Base-by-base conservation (phyloP, 108 stramenopile species). In the Cyclotella atomus region DNA sequence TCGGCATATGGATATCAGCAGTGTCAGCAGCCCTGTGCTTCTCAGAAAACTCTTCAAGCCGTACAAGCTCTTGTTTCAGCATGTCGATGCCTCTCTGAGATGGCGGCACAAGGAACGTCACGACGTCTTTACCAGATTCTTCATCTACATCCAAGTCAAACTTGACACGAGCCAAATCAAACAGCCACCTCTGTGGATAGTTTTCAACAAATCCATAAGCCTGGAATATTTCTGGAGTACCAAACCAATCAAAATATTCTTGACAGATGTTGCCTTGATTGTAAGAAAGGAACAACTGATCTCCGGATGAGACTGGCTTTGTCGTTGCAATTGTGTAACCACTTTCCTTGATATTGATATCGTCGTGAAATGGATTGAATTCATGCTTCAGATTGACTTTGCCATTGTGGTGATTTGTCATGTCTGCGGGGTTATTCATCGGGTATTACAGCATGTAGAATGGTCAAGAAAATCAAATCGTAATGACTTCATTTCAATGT, bases 201-300 rank as follows among this genome's bases (percentile, higher is more conserved):
- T 23, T n/a, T 70, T 95, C 93, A 1, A 95, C 89, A 68, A 95
- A 95, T 20, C 93, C 93, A 83, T 72, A 92, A 66, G 88, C 81
- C 9, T 75, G 55, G 23, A 95, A 78, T 15, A 95, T 85, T 23
- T 89, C 84, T 10, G 87, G 73, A 15, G 87, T 89, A 29, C 88
- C 87, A 76, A 75, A 84, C 54, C 70, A 56, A 43, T 71, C 64
- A 23, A 32, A 30, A 52, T 73, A 67, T 0, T 50, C 65, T 0
- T 55, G 54, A 65, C 91, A 92, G 20, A 78, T 73, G 19, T 59
- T 77, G 33, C 91, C 88, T 27, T 85, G 70, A 54, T 92, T 90
- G 77, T 91, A 92, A 20, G 88, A 79, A 19, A 52, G 72, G 38
- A 81, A 89, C 16, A 94, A 63, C 71, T 94, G 74, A 52, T 89